Evolutionary conservation across 2,329 filamentous ascomycete genomes (phyloP).

Genomic region (Epichloe coenophiala): DNA sequence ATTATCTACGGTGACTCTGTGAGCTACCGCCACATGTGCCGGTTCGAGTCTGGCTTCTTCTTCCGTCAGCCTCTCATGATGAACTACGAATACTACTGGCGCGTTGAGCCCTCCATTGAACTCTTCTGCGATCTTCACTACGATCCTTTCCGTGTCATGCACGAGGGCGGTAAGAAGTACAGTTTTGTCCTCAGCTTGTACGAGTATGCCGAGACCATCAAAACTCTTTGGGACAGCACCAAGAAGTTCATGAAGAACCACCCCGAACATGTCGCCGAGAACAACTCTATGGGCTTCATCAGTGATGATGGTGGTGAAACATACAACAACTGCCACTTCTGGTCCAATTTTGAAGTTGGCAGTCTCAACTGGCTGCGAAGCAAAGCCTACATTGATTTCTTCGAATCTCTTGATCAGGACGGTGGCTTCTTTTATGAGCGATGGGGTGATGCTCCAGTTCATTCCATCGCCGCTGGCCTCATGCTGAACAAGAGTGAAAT

Average conservation of each 20-base stretch:
- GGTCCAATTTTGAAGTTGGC: constrained; percentile 98
- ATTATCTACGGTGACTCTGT: constrained; percentile 97
- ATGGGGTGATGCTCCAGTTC: constrained; percentile 94
- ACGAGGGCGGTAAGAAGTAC: constrained; percentile 95
- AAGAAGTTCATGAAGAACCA: constrained; percentile 88
- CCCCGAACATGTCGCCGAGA: constrained; percentile 73
- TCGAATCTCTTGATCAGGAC: constrained; percentile 73
- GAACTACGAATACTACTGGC: constrained; percentile 99
- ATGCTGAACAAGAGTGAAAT: constrained; percentile 86
- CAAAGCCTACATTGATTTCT: constrained; percentile 80
- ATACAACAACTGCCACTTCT: constrained; percentile 99
- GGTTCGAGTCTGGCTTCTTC: constrained; percentile 98
- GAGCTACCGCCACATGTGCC: constrained; percentile 98
- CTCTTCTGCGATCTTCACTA: constrained; percentile 93
- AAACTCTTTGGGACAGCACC: constrained; percentile 86
- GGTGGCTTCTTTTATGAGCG: constrained; percentile 98
- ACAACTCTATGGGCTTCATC: constrained; percentile 82
- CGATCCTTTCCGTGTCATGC: constrained; percentile 94
- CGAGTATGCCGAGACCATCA: constrained; percentile 93
- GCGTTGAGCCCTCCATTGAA: constrained; percentile 92
- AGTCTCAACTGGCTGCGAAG: constrained; percentile 89
- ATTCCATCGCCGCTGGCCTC: constrained; percentile 86
- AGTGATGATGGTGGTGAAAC: constrained; percentile 82
- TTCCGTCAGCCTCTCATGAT: constrained; percentile 88
- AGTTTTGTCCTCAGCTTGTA: constrained; percentile 91